Percentiles rank a stretch among this genome's conserved stretches.
Conservation (phyloP, 441 rosid genomes). For the Biscutella laevigata region DNA sequence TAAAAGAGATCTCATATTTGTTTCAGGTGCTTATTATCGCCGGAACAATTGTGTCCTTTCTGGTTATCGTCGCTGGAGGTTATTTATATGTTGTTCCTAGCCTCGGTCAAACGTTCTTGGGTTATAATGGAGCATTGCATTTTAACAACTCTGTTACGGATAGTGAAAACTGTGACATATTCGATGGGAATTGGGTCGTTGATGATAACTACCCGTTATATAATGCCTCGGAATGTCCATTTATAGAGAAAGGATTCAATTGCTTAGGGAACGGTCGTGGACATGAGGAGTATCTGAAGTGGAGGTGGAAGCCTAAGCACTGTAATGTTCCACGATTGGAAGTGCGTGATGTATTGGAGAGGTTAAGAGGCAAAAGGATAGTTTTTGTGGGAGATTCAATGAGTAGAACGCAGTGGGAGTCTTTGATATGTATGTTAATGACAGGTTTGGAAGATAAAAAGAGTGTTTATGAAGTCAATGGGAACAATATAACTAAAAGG, state of each 20-base stretch:
- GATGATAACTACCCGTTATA: conserved; percentile 12
- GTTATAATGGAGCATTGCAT: conserved; percentile 29
- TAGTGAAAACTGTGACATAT: conserved; percentile 30
- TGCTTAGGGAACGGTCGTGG: conserved; percentile 60
- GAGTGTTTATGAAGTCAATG: conserved; percentile 64
- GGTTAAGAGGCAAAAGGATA: conserved; percentile 47
- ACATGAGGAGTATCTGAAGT: conserved; percentile 42
- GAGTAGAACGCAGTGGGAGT: conserved; percentile 86
- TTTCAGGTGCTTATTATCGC: conserved; percentile 37
- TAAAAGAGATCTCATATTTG: conserved; percentile 35
- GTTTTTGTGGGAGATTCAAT: conserved; percentile 78
- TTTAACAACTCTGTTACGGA: conserved; percentile 26
- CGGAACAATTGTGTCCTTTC: conserved; percentile 43
- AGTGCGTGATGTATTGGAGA: conserved; percentile 33
- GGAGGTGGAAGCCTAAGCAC: conserved; percentile 64
- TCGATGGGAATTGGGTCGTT: conserved; percentile 24
- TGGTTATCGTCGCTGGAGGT: conserved; percentile 42
- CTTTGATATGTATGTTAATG: conserved; percentile 69
- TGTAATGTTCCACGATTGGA: conserved; percentile 50
- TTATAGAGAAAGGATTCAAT: conserved; percentile 56
- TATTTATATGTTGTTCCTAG: conserved; percentile 57
- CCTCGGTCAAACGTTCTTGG: conserved; percentile 36
- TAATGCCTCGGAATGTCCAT: conserved; percentile 60
- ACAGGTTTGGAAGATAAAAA: conserved; percentile 56
- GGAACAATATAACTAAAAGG: conserved; percentile 57